Evolutionary conservation across 805 yeast species (phyloP), one percentile per base, ranked within the genome.

Genomic region (Kuraishia piskuri): DNA sequence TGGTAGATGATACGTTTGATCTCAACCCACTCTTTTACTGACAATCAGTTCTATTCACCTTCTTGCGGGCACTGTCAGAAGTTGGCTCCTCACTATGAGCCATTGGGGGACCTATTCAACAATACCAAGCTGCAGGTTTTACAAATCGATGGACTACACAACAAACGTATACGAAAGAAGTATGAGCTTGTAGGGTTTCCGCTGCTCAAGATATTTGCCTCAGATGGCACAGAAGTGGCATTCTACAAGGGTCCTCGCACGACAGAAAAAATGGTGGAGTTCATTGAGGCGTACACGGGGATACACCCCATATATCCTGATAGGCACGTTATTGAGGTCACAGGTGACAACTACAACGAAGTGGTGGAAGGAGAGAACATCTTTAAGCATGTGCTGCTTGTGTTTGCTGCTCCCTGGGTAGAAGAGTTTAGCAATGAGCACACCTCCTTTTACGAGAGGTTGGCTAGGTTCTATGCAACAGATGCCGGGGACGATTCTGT

Each of bases 161-260:
- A 69, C 57, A 63, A 60, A 40, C 61, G 71, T 19, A 63, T 79
- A 6, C 64, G 74, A 44, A 59, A 58, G 36, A 62, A 73, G 50
- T 79, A 79, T 54, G 59, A 61, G 17, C 67, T 82, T 2, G 55
- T 58, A 10, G 72, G 70, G 20, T 83, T 70, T 60, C 88, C 88
- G 1, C 68, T 76, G 0, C 54, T 83, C 50, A 72, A 50, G 47
- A 19, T 52, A 2, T 74, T 78, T 55, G 64, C 74, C 36, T 67
- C 68, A 50, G 66, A 67, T 46, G 76, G 78, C 1, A 73, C 70
- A 50, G 65, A 68, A 52, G 67, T 77, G 3, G 69, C 66, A 0
- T 63, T 68, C 1, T 81, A 68, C 59, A 59, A 60, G 1, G 72
- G 70, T 1, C 68, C 67, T 1, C 59, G 73, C 53, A 62, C 64